Evolutionary conservation across 805 yeast genomes (phyloP).

Genomic region (Sporopachydermia lactativora): DNA sequence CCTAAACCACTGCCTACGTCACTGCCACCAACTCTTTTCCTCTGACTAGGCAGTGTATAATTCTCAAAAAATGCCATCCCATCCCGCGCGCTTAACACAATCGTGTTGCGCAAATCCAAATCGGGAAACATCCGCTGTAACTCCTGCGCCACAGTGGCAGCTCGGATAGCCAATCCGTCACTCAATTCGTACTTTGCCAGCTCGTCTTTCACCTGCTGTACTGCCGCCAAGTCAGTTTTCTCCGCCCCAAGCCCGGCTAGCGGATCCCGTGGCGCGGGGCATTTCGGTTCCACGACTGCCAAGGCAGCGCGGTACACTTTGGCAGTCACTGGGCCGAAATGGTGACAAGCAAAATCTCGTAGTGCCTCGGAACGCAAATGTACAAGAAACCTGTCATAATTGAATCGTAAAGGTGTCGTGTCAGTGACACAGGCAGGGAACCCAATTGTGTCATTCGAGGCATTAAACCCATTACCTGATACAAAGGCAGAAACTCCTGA

Average conservation of each 20-base stretch:
- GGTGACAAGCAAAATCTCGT: constrained; percentile 43
- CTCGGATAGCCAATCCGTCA: constrained; percentile 19
- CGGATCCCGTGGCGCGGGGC: constrained; percentile 24
- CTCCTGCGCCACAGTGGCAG: constrained; percentile 19
- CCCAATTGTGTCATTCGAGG: background rate
- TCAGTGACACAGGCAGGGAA: constrained; percentile 7
- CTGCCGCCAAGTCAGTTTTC: constrained; percentile 8
- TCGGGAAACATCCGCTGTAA: constrained; percentile 9
- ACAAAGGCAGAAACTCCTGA: constrained; percentile 3
- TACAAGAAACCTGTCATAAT: constrained; percentile 53
- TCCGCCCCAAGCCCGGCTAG: constrained; percentile 14
- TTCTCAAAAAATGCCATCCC: background rate
- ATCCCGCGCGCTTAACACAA: constrained; percentile 6
- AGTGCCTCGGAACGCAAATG: constrained; percentile 51
- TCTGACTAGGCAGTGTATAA: background rate
- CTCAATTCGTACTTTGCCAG: constrained; percentile 12
- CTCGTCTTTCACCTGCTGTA: background rate
- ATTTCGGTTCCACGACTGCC: constrained; percentile 37
- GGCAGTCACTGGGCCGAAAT: constrained; percentile 58
- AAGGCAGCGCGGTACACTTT: constrained; percentile 48
- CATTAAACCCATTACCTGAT: background rate
- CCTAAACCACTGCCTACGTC: constrained; percentile 7
- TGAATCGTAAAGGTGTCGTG: constrained; percentile 40
- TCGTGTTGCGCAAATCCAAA: constrained; percentile 10
- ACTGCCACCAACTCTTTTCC: constrained; percentile 4